Evolutionary conservation across 2,329 filamentous ascomycete genomes (phyloP), one percentile per base, ranked within the genome.

Genomic region (Fusarium denticulatum): DNA sequence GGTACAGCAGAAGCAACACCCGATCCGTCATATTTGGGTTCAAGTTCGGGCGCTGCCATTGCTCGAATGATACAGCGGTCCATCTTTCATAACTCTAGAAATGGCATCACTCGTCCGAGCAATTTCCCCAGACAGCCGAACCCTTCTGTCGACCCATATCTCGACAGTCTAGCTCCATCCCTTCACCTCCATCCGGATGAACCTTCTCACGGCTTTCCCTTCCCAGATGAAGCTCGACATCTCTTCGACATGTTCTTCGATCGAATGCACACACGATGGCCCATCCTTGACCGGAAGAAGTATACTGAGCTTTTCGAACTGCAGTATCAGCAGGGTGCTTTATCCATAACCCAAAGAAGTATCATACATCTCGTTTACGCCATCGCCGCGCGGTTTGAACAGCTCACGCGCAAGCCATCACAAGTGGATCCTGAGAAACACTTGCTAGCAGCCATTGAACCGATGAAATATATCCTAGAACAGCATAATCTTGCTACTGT

Each of bases 131-230:
- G 50, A 53, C 32, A 53, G 9, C 9, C 24, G 1, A 53, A 28
- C 2, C 34, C 24, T 2, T 37, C 50, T 1, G 20, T 53, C 2
- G 18, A 53, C 1, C 50, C 50, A 5, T 53, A 53, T 0, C 34
- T 53, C 3, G 34, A 53, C 0, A 37, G 32, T 2, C 1, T 53
- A 22, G 10, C 32, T 2, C 49, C 49, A 2, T 3, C 9, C 1
- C 24, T 53, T 3, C 49, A 37, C 9, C 50, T 53, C 3, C 50
- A 53, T 3, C 50, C 34, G 0, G 50, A 37, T 2, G 18, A 53
- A 6, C 24, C 50, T 13, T 37, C 50, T 4, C 32, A 53, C 1
- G 18, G 24, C 24, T 53, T 53, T 8, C 50, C 50, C 2, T 53
- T 53, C 13, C 50, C 50, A 22, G 50, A 37, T 1, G 50, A 53